Evolutionary conservation across 768 basidiomycete species (phyloP), one percentile per base, ranked within the genome.

Genomic region (Tricholoma terreum): DNA sequence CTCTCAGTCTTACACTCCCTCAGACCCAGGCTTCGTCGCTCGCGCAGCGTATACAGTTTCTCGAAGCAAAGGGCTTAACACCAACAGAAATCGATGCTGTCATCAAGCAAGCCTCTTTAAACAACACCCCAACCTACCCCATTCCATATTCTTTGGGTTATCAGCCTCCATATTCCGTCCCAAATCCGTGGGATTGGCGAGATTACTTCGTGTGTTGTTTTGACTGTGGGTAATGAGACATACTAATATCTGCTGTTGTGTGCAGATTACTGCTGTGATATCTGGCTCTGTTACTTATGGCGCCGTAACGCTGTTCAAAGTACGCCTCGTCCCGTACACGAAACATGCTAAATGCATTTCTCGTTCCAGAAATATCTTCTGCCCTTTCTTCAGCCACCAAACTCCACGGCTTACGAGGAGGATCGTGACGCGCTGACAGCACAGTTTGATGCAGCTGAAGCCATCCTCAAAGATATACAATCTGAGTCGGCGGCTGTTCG

Each of bases 1-100:
- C 17, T 52, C 55, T 65, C 58, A 61, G 60, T 15, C 38, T 21
- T 2, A 14, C 53, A 30, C 50, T 35, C 19, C 19, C 50, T 2
- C 43, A 96, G 93, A 80, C 89, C 0, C 86, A 89, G 66, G 76
- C 85, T 34, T 90, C 94, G 2, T 79, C 93, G 1, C 73, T 96
- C 27, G 80, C 89, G 1, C 92, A 96, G 69, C 85, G 91, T 52
- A 82, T 98, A 46, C 88, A 92, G 61, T 99, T 98, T 75, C 82
- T 99, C n/a, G 89, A 97, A 65, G 88, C 92, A 6, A 98, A 98
- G 71, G 97, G 97, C 2, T 77, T 99, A 33, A 87, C 86, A 0
- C 78, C 80, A 6, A 71, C 77, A 14, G 96, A 99, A 74, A 94
- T 98, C 59, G 92, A 97, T 69, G 77, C 84, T 30, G 94, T 93